Evolutionary conservation across 495 filamentous ascomycete species (phyloP).

Genomic region (Podospora appendiculata): DNA sequence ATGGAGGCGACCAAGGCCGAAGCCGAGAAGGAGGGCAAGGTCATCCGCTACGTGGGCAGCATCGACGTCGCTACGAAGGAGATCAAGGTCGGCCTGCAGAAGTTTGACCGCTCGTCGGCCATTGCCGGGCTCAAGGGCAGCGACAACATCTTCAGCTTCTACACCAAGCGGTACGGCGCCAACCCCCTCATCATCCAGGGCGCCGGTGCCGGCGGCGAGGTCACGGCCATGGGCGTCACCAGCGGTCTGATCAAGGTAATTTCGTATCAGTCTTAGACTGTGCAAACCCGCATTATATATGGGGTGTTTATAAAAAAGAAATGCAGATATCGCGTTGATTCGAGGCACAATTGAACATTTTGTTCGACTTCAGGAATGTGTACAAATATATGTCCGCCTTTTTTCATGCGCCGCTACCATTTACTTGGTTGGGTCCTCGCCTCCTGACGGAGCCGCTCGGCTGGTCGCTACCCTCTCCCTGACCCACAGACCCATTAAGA

Average conservation of each 20-base stretch:
- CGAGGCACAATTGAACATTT: too few species aligned
- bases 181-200: conserved; percentile 92
- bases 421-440: too few species aligned
- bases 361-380: too few species aligned
- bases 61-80: conserved; percentile 68
- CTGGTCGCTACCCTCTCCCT: too few species aligned
- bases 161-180: conserved; percentile 83
- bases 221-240: conserved; percentile 94
- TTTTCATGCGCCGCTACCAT: too few species aligned
- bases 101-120: conserved; percentile 72
- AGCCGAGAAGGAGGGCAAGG: conserved; percentile 78
- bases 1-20: conserved; percentile 75
- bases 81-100: conserved; percentile 84
- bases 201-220: conserved; percentile 87
- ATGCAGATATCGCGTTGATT: too few species aligned
- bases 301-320: too few species aligned
- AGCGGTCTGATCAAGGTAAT: conserved; percentile 78
- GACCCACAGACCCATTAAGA: too few species aligned
- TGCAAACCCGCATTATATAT: background rate
- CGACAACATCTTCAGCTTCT: conserved; percentile 97
- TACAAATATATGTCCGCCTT: too few species aligned
- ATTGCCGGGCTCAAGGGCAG: conserved; percentile 93
- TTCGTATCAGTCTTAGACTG: background rate
- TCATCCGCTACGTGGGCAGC: conserved; percentile 92
- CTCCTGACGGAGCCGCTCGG: too few species aligned